Evolutionary conservation across 371 early-diverging fungal genomes (phyloP), one percentile per base, ranked within the genome.

Genomic region (Haplosporangium sp.): DNA sequence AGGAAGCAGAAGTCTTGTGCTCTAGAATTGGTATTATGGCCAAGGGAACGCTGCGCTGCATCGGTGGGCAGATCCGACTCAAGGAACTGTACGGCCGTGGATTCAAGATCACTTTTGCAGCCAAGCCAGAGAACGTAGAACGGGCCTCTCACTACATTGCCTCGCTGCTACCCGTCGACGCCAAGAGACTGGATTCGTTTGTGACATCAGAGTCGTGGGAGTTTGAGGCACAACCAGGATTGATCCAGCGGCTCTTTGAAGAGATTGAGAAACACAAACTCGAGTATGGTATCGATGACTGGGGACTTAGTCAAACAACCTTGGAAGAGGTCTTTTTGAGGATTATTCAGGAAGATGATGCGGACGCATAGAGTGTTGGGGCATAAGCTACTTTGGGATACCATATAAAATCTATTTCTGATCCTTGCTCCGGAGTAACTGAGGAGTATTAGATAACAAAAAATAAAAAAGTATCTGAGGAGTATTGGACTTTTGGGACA

Each of bases 21-120:
- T 51, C 77, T 69, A 55, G 70, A 16, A 90, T 93, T 55, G 92
- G 90, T 36, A 93, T 93, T 57, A 92, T 91, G 90, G 89, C 92
- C 56, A 88, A 91, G 57, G 93, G 92, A 21, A 86, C 86, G 3
- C 67, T 94, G 47, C 85, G 91, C 20, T 92, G 93, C 67, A 64
- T 91, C 41, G 92, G 88, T 23, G 80, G 82, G 36, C 90, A 82
- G 43, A 80, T 90, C n/a, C 83, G 89, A 9, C 84, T 93, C 53
- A 93, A 93, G 81, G 80, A 91, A 23, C 62, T 89, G 18, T 93
- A 92, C 74, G 93, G 93, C 9, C 72, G 86, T 45, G 93, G 94
- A 0, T 94, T 90, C 83, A 87, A 88, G 74, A 62, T 92, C 51
- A 83, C 81, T 18, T 86, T 86, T 68, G 82, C 79, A 7, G 66